Evolutionary conservation across 345 rosid species (phyloP), one percentile per base, ranked within the genome.

Genomic region (Anastatica hierochuntica): DNA sequence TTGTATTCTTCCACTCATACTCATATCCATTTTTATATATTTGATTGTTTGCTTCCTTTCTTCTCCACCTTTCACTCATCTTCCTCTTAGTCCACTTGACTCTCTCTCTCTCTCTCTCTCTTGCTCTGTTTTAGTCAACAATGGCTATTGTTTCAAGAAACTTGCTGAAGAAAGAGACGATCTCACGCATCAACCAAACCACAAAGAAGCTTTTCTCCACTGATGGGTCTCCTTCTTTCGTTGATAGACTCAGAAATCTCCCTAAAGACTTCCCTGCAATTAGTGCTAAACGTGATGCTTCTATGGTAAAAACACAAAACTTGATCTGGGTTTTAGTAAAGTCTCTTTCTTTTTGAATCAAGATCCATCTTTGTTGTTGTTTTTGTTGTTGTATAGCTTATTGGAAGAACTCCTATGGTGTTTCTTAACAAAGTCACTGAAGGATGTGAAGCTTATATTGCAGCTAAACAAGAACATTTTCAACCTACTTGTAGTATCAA

Each of bases 401-500:
- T 92, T 11, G 98, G 98, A 23, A 78, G 70, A 60, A 92, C 90
- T 18, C 96, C 98, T 0, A 67, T 92, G 13, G 96, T 81, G 20
- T 92, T 45, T 63, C 94, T 92, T 19, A 92, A 78, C 75, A 84
- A 68, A 77, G 88, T 92, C 20, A 75, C 80, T 9, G 84, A 92
- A 76, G 98, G 94, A 20, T 87, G 95, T 63, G 94, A 78, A 70
- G 98, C 95, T 23, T 92, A 76, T 49, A 66, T 92, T 15, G 96
- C 90, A 10, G 95, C 70, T 26, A 87, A 92, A 68, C 96, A 92
- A 72, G 96, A 92, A 58, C 89, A 87, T 88, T 70, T 87, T 63
- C 96, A 87, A 37, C 98, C 98, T 20, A 87, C 96, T 44, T 52
- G 90, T 36, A 92, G 98, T 68, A 52, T 92, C 72, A 92, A 92